These are phyloP conservation scores for Eucalyptus guilfoylei DNA, from an alignment of 345 rosid species.

Conservation along the genomic window DNA sequence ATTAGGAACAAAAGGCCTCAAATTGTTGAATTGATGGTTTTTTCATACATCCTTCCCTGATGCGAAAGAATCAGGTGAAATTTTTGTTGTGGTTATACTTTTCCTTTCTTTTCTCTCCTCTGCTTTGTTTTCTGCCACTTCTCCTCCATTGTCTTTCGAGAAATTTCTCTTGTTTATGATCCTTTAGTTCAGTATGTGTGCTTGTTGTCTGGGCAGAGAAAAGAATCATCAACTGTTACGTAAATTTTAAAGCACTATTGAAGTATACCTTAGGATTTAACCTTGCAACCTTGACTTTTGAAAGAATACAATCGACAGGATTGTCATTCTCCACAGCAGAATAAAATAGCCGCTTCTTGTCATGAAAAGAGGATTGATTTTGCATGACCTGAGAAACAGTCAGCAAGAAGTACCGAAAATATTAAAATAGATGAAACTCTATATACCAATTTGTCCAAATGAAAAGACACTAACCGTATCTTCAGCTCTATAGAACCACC, in stretches of 20 bases:
- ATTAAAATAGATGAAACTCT: background rate
- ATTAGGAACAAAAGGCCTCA: background rate
- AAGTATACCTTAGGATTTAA: slow-evolving; percentile 46
- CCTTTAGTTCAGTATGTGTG: background rate
- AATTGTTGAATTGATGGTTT: background rate
- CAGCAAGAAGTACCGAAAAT: background rate
- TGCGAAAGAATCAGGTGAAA: background rate
- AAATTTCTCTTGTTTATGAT: background rate
- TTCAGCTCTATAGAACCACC: slow-evolving; percentile 90
- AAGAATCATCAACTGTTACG: background rate
- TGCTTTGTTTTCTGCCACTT: background rate
- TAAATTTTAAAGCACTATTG: background rate
- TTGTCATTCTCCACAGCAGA: slow-evolving; percentile 91
- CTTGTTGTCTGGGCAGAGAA: background rate
- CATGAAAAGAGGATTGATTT: slow-evolving; percentile 50
- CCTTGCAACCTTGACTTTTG: slow-evolving; percentile 54
- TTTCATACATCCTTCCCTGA: background rate
- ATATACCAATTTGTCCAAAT: background rate
- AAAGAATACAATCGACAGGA: slow-evolving; percentile 66
- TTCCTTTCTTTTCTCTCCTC: background rate
- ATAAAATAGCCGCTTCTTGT: slow-evolving; percentile 69
- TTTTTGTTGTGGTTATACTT: background rate
- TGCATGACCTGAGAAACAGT: slow-evolving; percentile 44
- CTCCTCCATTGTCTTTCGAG: background rate
- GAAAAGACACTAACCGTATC: slow-evolving; percentile 57